Evolutionary conservation across 192 early-diverging fungal species (phyloP).

Genomic region (Podila epigama): DNA sequence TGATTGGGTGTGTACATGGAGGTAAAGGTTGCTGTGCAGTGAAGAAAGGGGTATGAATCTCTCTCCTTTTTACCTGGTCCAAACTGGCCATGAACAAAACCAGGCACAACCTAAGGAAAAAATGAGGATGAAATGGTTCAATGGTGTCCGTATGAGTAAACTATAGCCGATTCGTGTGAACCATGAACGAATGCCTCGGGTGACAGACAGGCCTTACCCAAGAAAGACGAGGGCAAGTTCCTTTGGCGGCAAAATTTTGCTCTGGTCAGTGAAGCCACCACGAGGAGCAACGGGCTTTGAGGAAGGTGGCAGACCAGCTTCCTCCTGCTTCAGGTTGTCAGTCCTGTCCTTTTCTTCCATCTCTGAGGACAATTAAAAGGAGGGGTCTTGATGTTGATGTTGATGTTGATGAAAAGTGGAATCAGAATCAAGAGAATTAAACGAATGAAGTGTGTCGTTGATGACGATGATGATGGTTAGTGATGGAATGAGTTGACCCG

Average conservation of each 20-base stretch:
- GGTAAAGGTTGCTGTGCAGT: background rate
- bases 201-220: background rate
- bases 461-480: too few species aligned
- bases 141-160: background rate
- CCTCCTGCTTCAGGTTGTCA: background rate
- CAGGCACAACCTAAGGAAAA: conserved; percentile 5
- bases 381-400: background rate
- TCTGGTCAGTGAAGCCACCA: conserved; percentile 38
- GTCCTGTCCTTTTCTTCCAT: conserved; percentile 12
- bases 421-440: background rate
- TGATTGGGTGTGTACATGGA: background rate
- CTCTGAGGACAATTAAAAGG: too few species aligned
- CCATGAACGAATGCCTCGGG: background rate
- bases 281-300: background rate
- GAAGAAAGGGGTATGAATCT: background rate
- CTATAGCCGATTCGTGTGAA: background rate
- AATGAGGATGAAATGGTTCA: background rate
- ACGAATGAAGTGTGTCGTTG: too few species aligned
- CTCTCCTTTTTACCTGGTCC: conserved; percentile 19
- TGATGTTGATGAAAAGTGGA: background rate
- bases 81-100: conserved; percentile 36
- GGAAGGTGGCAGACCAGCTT: background rate
- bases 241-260: conserved; percentile 24
- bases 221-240: conserved; percentile 28
- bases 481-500: background rate